Evolutionary conservation across 106 monocot species (phyloP).

Genomic region (Platanthera zijinensis): DNA sequence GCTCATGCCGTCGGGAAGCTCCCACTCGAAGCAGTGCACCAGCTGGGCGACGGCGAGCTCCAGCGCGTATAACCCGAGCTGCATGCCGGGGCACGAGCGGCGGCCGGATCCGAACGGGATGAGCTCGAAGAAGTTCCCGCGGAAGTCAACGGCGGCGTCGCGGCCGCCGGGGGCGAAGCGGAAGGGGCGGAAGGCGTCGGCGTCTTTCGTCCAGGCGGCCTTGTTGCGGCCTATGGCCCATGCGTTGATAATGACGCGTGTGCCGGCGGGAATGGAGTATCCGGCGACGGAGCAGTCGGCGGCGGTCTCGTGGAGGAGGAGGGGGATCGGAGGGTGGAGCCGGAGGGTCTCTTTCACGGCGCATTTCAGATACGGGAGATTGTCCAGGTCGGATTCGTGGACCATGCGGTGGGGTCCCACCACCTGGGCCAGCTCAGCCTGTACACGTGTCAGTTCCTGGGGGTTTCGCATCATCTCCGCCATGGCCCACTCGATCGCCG

Average conservation of each 20-base stretch:
- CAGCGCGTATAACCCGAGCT: conserved; percentile 47
- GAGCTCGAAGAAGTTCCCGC: conserved; percentile 46
- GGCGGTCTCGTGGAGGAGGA: conserved; percentile 40
- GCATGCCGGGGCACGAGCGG: conserved; percentile 68
- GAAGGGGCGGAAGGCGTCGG: conserved; percentile 33
- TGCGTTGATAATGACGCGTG: conserved; percentile 50
- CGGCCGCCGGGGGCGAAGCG: conserved; percentile 26
- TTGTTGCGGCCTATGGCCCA: conserved; percentile 52
- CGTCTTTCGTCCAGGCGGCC: conserved; percentile 43
- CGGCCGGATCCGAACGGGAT: conserved; percentile 60
- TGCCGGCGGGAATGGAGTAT: conserved; percentile 29
- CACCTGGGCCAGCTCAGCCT: conserved; percentile 35
- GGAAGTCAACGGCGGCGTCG: conserved; percentile 30
- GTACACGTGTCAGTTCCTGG: conserved; percentile 26
- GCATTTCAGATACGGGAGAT: conserved; percentile 48
- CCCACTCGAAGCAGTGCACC: conserved; percentile 49
- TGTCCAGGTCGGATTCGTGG: conserved; percentile 42
- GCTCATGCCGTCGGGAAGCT: conserved; percentile 48
- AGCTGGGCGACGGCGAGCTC: conserved; percentile 52
- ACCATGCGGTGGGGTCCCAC: conserved; percentile 40
- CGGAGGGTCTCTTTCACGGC: conserved; percentile 21
- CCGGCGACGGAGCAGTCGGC: conserved; percentile 44
- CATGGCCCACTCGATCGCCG: conserved; percentile 66
- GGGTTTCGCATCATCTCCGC: conserved; percentile 56
- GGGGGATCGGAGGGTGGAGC: conserved; percentile 20